Base-by-base conservation (phyloP, 139 green algal species). In the Tetradesmus lagerheimii region DNA sequence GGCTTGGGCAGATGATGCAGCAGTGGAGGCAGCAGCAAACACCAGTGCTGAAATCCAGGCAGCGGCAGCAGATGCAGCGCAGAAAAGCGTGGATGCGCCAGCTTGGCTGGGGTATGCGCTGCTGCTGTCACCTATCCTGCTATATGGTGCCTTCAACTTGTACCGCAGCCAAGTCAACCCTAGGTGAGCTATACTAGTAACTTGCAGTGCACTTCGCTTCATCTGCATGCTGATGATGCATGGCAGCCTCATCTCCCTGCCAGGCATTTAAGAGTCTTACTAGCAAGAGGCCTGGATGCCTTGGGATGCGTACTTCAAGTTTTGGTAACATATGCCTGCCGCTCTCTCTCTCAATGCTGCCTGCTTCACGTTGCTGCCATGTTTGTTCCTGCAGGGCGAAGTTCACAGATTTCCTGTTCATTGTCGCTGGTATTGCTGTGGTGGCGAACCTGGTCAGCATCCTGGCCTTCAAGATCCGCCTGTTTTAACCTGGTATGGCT, bases 321-420 rank as follows among this genome's bases (percentile, higher is more conserved):
- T n/a, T n/a, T n/a, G n/a, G n/a, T n/a, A n/a, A n/a, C n/a, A n/a
- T n/a, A n/a, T n/a, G n/a, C n/a, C n/a, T n/a, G n/a, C n/a, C n/a
- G n/a, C n/a, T n/a, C n/a, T n/a, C n/a, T 20, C 6, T 76, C 20
- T 31, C 64, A 37, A 11, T 11, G 20, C 20, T 74, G 5, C 25
- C 16, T 74, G 6, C 62, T 16, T 27, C 62, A 50, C 35, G 34
- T 16, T 80, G 31, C 76, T 82, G 76, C 37, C 25, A 37, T 53
- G 77, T n/a, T 53, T 53, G 38, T 83, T 38, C 31, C 57, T 71
- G 57, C 57, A 71, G 57, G 57, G 71, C 64, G 12, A 80, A 88
- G 64, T 88, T 88, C 64, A 88, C 38, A 18, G 83, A 88, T 29
- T 88, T 88, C 83, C 64, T 88, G 20, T 88, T 88, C 64, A 75